Base-by-base conservation (phyloP, 495 filamentous ascomycete genomes). In the Penicillium dipodomyicola region DNA sequence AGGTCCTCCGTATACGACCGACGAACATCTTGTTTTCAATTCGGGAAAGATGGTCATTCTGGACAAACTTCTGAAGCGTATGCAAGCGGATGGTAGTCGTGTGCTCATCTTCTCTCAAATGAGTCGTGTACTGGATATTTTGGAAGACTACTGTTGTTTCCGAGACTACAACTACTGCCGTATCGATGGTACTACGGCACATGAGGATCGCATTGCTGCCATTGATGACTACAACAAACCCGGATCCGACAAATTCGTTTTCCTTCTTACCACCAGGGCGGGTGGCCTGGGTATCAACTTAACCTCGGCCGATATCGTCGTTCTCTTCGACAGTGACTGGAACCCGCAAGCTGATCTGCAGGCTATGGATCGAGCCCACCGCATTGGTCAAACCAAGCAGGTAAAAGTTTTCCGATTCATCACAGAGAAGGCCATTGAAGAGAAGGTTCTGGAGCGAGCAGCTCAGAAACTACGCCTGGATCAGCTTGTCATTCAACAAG, bases 21-120 rank as follows among this genome's bases (percentile, higher is more conserved):
- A 97, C 68, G 94, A 97, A 73, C 95, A 99, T 73, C 80, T 99
- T 32, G 79, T 99, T 27, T 86, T 82, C 74, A 97, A 97, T 65
- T 84, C 94, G 2, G 95, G 92, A 8, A 99, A 99, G 76, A 97
- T 97, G 95, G 82, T 91, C 19, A 92, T 99, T 71, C 82, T 99
- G 4, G 95, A 99, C 76, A 96, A 90, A 75, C 84, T 99, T 30
- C 75, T 99, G 29, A 84, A 82, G 63, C 83, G 91, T 27, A 83
- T 99, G 81, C 82, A 92, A 72, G 81, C 79, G 12, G 85, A 94
- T 67, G 93, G 90, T 14, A 96, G 91, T 62, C 84, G 95, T 49
- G 92, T 97, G 17, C 82, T 99, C 43, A 99, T 99, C 64, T 99
- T 99, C 78, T 97, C 95, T 0, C 95, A 99, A 65, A 99, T 99